phyloP scores from a whole-genome alignment of 768 basidiomycete species.

The Suillus tomentosus region DNA sequence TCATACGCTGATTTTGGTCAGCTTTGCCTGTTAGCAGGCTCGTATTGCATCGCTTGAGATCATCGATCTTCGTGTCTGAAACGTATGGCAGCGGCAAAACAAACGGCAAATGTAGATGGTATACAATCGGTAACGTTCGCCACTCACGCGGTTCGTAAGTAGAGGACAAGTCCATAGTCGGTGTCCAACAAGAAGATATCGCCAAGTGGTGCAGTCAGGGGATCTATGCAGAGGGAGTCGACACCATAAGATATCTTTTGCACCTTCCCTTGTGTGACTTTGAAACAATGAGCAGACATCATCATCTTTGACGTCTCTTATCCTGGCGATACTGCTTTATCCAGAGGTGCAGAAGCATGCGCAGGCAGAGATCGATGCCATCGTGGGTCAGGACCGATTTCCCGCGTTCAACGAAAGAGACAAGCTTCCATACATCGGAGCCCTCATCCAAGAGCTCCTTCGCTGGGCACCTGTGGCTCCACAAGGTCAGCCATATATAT shows the following conservation, averaged over 20 bases:
- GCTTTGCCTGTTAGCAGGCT: too few relatives aligned
- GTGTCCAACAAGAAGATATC: neutral
- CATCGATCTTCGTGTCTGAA: too few relatives aligned
- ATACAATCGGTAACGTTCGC: too few relatives aligned
- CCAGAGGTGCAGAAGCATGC: conserved; percentile 29
- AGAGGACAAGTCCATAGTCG: neutral
- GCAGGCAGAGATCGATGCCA: conserved; percentile 27
- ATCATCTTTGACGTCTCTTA: conserved; percentile 8
- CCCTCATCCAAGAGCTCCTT: conserved; percentile 26
- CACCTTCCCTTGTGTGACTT: neutral
- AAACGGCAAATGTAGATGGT: too few relatives aligned
- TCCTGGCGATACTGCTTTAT: conserved; percentile 31
- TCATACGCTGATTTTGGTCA: too few relatives aligned
- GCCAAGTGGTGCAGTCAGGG: neutral
- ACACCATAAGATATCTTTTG: neutral
- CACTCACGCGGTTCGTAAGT: too few relatives aligned
- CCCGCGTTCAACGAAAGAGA: conserved; percentile 28
- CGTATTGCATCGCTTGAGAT: too few relatives aligned
- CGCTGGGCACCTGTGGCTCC: conserved; percentile 23
- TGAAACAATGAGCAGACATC: neutral
- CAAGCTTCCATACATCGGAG: conserved; percentile 7
- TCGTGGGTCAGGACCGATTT: conserved; percentile 24
- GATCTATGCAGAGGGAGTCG: neutral
- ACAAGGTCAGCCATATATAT: neutral
- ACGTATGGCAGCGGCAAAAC: too few relatives aligned